Evolutionary conservation across 2,329 filamentous ascomycete species (phyloP), one percentile per base, ranked within the genome.

Genomic region (Xylariaceae sp.): DNA sequence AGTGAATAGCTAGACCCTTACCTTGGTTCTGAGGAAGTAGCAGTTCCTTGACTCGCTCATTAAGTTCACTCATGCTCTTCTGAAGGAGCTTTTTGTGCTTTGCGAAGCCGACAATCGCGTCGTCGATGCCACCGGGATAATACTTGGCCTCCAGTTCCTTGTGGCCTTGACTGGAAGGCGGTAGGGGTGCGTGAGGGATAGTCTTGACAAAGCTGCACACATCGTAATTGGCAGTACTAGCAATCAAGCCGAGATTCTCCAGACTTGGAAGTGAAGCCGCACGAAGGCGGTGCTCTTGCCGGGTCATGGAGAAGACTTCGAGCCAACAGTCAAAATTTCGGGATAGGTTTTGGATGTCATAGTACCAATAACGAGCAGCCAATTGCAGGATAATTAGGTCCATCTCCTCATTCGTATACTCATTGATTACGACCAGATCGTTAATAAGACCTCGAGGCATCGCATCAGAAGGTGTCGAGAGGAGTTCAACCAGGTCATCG

Each of bases 291-390:
- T 54, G 52, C 5, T 32, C 15, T 12, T 39, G 38, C 15, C 49
- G 49, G 15, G 44, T 44, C 2, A 27, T 18, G 22, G 27, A 41
- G 22, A 52, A 54, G 19, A 51, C 44, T 11, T 42, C 19, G n/a
- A 35, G 12, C 52, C 54, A 53, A 32, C 43, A 27, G 40, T 27
- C 39, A 18, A 54, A 39, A 15, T 10, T 31, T 6, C 14, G 18
- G 18, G 27, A 5, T 14, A 18, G 15, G 6, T 41, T 9, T 31
- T 51, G 15, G 14, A 41, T 32, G 4, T 18, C 19, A 49, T 49
- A 52, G 44, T 42, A 51, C 54, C 54, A 56, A 44, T 43, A 52
- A 3, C 49, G 52, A 17, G 47, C 19, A 33, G 52, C 47, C 27
- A 52, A 33, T 17, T 51, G 33, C 9, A 45, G 15, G 17, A 49